Conservation (phyloP, 768 basidiomycete species). For the Termitomyces sp. region DNA sequence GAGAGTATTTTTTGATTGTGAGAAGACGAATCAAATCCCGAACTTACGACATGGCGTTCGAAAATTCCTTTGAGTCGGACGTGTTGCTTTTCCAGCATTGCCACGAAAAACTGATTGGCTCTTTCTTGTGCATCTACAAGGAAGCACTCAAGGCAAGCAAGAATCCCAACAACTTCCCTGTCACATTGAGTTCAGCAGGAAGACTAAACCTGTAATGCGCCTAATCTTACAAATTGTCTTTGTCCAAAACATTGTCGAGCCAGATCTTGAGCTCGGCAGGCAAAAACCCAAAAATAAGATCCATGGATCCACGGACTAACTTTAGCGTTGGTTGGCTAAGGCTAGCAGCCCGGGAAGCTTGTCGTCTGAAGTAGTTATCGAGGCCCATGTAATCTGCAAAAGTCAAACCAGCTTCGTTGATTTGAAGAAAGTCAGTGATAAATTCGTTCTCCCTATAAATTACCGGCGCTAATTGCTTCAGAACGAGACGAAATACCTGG, state of each 20-base stretch:
- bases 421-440: constrained; percentile 87
- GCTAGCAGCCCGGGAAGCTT: constrained; percentile 71
- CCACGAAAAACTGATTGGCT: constrained; percentile 68
- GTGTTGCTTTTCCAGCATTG: constrained; percentile 79
- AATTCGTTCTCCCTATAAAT: constrained; percentile 86
- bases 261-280: constrained; percentile 78
- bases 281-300: constrained; percentile 92
- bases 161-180: constrained; percentile 83
- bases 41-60: constrained; percentile 68
- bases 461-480: constrained; percentile 71
- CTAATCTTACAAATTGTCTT: constrained; percentile 63
- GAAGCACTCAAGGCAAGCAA: constrained; percentile 74
- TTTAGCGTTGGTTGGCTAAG: constrained; percentile 69
- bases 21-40: background rate
- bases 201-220: background rate
- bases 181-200: constrained; percentile 4
- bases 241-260: constrained; percentile 73
- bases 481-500: constrained; percentile 69
- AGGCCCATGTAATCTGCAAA: constrained; percentile 95
- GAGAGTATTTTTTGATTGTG: background rate
- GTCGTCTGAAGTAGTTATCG: constrained; percentile 90
- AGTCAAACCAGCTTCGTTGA: constrained; percentile 82
- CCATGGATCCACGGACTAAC: constrained; percentile 85
- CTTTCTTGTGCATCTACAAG: constrained; percentile 74
- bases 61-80: constrained; percentile 68